Conservation (phyloP, 208 protist genomes). For the Balamuthia mandrillaris region DNA sequence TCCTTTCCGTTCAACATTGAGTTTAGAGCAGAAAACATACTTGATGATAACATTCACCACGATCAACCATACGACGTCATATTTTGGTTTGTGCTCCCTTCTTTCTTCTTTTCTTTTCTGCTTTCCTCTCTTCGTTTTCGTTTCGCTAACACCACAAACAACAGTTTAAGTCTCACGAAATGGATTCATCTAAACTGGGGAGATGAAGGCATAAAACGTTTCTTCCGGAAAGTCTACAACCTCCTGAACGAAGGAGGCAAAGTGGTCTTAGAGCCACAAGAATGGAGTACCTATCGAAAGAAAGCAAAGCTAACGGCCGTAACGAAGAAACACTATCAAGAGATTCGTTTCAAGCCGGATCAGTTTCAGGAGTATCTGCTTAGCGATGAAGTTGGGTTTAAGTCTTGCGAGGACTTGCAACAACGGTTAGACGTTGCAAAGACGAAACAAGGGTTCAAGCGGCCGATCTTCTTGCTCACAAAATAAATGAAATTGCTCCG, state of each 20-base stretch:
- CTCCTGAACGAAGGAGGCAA: conserved; percentile 45
- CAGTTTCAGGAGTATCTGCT: conserved; percentile 41
- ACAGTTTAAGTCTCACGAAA: conserved; percentile 67
- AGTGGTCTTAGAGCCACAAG: conserved; percentile 65
- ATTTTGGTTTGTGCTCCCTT: neutral
- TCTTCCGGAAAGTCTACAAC: conserved; percentile 57
- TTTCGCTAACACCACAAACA: neutral
- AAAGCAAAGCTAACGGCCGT: conserved; percentile 16
- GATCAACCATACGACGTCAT: neutral
- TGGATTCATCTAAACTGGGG: conserved; percentile 72
- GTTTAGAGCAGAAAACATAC: conserved; percentile 36
- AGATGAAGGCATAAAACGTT: conserved; percentile 51
- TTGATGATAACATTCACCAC: conserved; percentile 1
- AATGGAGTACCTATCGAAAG: conserved; percentile 59
- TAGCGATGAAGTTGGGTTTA: conserved; percentile 30
- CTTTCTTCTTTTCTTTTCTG: neutral
- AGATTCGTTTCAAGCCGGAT: conserved; percentile 34
- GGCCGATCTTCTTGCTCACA: no score
- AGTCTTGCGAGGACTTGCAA: neutral
- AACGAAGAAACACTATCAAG: neutral
- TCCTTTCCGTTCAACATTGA: conserved; percentile 35
- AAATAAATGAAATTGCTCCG: no score
- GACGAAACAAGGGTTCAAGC: no score
- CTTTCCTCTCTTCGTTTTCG: neutral
- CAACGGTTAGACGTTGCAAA: no score